Percentiles rank a stretch among this genome's conserved stretches.
Evolutionary conservation across 495 filamentous ascomycete genomes (phyloP).

Genomic region (Penicillium ochrochloron): DNA sequence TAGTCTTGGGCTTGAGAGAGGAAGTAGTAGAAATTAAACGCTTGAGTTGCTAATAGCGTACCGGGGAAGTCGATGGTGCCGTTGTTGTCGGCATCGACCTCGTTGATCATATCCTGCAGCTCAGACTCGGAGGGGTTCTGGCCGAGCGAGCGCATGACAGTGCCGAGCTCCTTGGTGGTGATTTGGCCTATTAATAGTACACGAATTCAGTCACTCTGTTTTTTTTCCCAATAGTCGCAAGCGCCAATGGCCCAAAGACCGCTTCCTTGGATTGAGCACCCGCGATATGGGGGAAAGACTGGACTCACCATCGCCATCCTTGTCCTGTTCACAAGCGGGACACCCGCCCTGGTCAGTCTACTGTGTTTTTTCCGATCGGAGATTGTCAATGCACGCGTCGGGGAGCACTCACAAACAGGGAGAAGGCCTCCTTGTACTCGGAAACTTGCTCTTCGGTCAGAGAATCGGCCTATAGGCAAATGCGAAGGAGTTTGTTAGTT

Average conservation of each 20-base stretch:
- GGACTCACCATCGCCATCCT: constrained; percentile 98
- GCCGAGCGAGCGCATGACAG: constrained; percentile 99
- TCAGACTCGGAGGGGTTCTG: constrained; percentile 99
- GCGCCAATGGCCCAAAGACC: neutral
- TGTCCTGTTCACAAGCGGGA: constrained; percentile 69
- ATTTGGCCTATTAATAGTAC: constrained; percentile 75
- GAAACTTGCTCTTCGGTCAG: constrained; percentile 99
- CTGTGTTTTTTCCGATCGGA: constrained; percentile 7
- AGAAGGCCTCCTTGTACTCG: constrained; percentile 99
- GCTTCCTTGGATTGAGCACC: constrained; percentile 3
- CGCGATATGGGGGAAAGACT: constrained; percentile 19
- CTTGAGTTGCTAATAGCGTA: constrained; percentile 43
- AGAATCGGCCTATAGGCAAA: constrained; percentile 71
- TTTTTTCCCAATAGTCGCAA: neutral
- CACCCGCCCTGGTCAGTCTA: constrained; percentile 20
- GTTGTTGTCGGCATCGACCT: constrained; percentile 99
- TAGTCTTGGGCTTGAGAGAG: neutral
- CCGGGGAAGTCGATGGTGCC: constrained; percentile 99
- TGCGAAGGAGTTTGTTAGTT: constrained; percentile 34
- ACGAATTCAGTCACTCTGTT: constrained; percentile 5
- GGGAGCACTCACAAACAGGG: constrained; percentile 86
- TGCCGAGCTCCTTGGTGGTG: constrained; percentile 98
- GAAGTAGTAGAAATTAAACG: neutral
- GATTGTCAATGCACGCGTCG: constrained; percentile 25
- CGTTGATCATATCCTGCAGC: constrained; percentile 99